A percentile compares a stretch with the other conserved stretches of the same genome.
phyloP scores from a whole-genome alignment of 768 basidiomycete species.

The Xerocomellus amylosporus region DNA sequence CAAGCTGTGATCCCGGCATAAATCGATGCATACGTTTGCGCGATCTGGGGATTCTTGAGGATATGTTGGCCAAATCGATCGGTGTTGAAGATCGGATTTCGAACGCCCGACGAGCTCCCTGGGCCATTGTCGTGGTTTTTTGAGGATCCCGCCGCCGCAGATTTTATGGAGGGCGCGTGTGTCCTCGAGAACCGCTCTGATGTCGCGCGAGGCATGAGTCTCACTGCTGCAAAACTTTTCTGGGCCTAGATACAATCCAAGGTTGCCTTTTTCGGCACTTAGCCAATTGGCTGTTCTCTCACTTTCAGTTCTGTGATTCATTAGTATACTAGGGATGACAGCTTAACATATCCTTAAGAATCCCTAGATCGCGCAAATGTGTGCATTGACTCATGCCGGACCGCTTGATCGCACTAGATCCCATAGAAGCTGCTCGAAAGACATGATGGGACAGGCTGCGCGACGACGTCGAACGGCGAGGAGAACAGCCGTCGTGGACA shows the following conservation, averaged over 20 bases:
- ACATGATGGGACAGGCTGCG: too few species aligned
- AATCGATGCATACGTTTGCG: conserved; percentile 67
- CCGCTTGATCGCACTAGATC: too few species aligned
- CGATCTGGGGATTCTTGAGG: conserved; percentile 88
- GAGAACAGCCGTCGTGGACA: too few species aligned
- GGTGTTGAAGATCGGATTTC: conserved; percentile 93
- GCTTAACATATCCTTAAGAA: too few species aligned
- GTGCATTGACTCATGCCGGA: too few species aligned
- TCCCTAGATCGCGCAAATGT: too few species aligned
- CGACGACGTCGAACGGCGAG: too few species aligned
- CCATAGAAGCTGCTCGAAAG: too few species aligned
- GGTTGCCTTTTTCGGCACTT: conserved; percentile 23
- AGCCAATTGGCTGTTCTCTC: too few species aligned
- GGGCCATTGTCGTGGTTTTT: conserved; percentile 44
- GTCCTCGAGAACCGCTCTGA: conserved; percentile 67
- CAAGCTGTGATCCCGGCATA: conserved; percentile 18
- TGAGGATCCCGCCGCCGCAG: conserved; percentile 21
- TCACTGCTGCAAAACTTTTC: background rate
- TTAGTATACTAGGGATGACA: too few species aligned
- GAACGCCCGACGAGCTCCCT: conserved; percentile 41
- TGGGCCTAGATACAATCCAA: background rate
- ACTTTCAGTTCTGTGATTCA: too few species aligned
- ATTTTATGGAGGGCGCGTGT: conserved; percentile 61
- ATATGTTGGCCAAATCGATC: conserved; percentile 97
- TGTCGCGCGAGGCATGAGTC: conserved; percentile 79